These are phyloP conservation scores for Millerago galiae DNA, from an alignment of 805 yeast genomes.

Conservation along the genomic window DNA sequence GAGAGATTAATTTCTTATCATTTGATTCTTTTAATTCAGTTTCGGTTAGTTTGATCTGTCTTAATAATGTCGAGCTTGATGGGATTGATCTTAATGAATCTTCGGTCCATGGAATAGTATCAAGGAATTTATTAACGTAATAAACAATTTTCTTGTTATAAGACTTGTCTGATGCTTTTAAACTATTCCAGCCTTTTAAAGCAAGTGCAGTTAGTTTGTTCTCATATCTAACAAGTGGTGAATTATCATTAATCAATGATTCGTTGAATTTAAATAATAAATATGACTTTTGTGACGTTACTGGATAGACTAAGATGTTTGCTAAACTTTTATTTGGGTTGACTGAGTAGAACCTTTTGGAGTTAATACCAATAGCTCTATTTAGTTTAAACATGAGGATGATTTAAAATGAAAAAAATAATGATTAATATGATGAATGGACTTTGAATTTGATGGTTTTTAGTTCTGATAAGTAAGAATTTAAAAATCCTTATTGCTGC, in stretches of 20 bases:
- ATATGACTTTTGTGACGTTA: constrained; percentile 55
- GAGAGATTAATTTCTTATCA: constrained; percentile 2
- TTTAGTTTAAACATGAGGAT: no score
- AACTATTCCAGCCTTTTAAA: constrained; percentile 52
- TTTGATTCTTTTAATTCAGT: constrained; percentile 10
- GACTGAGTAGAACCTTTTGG: constrained; percentile 1
- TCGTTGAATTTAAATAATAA: constrained; percentile 60
- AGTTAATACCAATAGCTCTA: background rate
- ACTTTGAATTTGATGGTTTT: background rate
- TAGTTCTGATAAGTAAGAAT: background rate
- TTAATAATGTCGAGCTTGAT: constrained; percentile 48
- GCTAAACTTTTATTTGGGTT: constrained; percentile 34
- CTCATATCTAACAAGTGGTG: constrained; percentile 34
- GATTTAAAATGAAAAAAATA: no score
- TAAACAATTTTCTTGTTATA: constrained; percentile 56
- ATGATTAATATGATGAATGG: no score
- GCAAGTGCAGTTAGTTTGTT: constrained; percentile 44
- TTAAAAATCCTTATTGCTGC: no score
- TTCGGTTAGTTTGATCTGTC: constrained; percentile 22
- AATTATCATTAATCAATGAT: constrained; percentile 26
- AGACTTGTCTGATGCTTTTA: constrained; percentile 46
- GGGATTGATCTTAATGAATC: constrained; percentile 72
- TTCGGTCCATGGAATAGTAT: constrained; percentile 75
- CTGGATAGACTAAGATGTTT: constrained; percentile 64
- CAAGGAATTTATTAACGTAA: constrained; percentile 45